Conservation (phyloP, 2,329 filamentous ascomycete genomes). For the Claviceps sp. region DNA sequence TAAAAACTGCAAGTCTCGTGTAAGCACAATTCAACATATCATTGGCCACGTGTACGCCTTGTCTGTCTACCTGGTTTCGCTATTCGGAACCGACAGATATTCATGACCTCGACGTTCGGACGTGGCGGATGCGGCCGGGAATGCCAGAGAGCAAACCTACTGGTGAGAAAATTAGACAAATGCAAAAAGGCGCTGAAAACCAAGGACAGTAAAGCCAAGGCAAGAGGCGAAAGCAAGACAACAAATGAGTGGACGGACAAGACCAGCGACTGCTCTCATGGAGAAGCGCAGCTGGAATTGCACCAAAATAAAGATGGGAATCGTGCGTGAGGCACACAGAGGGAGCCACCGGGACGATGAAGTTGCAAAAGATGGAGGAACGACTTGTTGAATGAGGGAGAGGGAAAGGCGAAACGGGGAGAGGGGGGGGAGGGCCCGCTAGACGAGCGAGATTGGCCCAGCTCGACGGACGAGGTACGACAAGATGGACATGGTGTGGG, state of each 20-base stretch:
- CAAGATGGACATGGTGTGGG: neutral
- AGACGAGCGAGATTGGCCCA: conserved; percentile 5
- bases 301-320: conserved; percentile 24
- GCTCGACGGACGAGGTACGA: neutral
- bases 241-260: conserved; percentile 46
- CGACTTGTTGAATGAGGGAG: conserved; percentile 5
- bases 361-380: conserved; percentile 4
- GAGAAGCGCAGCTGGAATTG: conserved; percentile 42
- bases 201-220: conserved; percentile 7
- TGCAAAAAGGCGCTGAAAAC: conserved; percentile 6
- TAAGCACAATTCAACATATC: neutral
- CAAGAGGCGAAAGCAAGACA: conserved; percentile 16
- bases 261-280: conserved; percentile 39
- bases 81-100: neutral
- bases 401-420: conserved; percentile 6
- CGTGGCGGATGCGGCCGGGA: neutral
- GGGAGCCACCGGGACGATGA: conserved; percentile 4
- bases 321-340: conserved; percentile 5
- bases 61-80: neutral
- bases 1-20: neutral
- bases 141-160: conserved; percentile 2
- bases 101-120: neutral
- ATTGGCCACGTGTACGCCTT: neutral
- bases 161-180: conserved; percentile 4
- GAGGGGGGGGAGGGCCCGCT: conserved; percentile 5